Evolutionary conservation across 2,329 filamentous ascomycete genomes (phyloP), one percentile per base, ranked within the genome.

Genomic region (Trichoderma lentiforme): DNA sequence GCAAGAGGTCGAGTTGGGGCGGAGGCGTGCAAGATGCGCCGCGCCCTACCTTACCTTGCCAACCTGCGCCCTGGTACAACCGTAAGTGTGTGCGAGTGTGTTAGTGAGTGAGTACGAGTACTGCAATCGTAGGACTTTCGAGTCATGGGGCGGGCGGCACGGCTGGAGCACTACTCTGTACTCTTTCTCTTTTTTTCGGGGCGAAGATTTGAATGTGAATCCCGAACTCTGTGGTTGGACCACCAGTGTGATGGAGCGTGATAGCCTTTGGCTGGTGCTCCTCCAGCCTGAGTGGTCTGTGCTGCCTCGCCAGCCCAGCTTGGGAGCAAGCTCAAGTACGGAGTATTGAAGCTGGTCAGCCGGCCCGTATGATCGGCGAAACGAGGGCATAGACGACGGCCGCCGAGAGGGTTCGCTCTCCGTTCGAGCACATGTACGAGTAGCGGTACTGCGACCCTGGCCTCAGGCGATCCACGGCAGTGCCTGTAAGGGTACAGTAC

Each of bases 291-390:
- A 18, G 56, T 68, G 65, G 65, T 12, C 56, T 43, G 65, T 61
- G 65, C 65, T 69, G 65, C 65, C 32, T 24, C 8, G 65, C 65
- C 36, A 47, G 34, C 26, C 60, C 36, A 47, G 34, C 26, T 60
- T 60, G 18, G 24, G 39, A 43, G 39, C 53, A 57, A 24, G 53
- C 65, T 32, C 53, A 68, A 58, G 34, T 60, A 60, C 65, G 53
- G 24, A 68, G 34, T 39, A 66, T 39, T 36, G 66, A 21, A 36
- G 53, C 63, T 53, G 63, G 60, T 66, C 28, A 32, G 39, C 66
- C 57, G 57, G 56, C 43, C 39, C 57, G 66, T 51, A 61, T 53
- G 28, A 61, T 70, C 66, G 66, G 28, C 30, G 66, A 61, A 36
- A 60, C 56, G 57, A 70, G 39, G 39, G 21, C 34, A 53, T 18